Base-by-base conservation (phyloP, 2,329 filamentous ascomycete species). In the Phyllachora maydis region DNA sequence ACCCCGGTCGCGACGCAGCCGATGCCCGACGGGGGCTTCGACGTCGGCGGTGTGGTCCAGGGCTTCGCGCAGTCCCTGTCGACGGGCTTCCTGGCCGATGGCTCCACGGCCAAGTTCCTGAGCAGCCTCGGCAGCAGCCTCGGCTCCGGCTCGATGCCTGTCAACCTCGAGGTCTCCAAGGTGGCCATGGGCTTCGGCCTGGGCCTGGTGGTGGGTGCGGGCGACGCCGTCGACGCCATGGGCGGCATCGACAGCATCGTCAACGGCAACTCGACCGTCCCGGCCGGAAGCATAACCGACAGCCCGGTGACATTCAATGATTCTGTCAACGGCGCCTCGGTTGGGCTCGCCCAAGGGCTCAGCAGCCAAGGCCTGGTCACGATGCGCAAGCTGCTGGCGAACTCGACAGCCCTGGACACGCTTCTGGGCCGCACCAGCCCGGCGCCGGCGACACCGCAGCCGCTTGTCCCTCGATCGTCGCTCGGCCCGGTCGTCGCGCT, bases 331-430 rank as follows among this genome's bases (percentile, higher is more conserved):
- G 46, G 47, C 8, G 44, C 40, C 8, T 42, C 44, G 1, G 35
- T 36, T 11, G 45, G 46, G 1, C 41, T 50, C 14, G 47, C 45
- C 6, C 37, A 38, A 11, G 46, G 46, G 1, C 32, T 49, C 4
- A 43, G 45, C 0, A 39, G 38, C 3, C 39, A 46, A 16, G 45
- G 39, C 5, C 38, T 46, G 2, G 25, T 45, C 8, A 33, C 45
- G 3, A 34, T 34, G 4, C 36, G 41, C 16, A 34, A 39, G 27
- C 30, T 49, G 4, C 16, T 47, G 5, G 30, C 32, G 6, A 35
- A 41, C 26, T 34, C 3, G 19, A 23, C 3, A 26, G 27, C 4
- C 19, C 22, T 9, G 14, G 23, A 9, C 16, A 13, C 16, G 14
- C 19, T 11, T 4, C 19, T 14, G 5, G n/a, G n/a, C n/a, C n/a